Percentiles rank a stretch among this genome's conserved stretches.
phyloP scores from a whole-genome alignment of 768 basidiomycete genomes.

The Russula emetica region DNA sequence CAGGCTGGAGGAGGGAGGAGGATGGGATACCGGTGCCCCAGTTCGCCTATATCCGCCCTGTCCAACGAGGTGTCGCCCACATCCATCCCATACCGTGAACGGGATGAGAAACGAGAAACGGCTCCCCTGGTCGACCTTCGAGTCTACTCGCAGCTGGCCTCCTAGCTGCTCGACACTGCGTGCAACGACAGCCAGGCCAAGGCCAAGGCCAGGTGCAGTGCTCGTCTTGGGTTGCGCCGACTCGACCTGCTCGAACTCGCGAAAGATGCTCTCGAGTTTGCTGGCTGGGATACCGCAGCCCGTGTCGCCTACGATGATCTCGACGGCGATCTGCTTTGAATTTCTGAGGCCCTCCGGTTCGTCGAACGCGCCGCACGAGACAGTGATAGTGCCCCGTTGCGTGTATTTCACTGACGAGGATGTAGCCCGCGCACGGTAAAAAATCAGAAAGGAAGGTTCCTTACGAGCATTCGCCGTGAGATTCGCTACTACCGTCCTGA shows the following conservation, averaged over 20 bases:
- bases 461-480: background rate
- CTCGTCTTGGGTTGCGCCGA: background rate
- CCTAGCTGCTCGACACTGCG: background rate
- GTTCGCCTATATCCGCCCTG: background rate
- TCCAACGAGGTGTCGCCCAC: background rate
- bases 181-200: background rate
- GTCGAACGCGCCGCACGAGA: background rate
- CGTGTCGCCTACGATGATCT: background rate
- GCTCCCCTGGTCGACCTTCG: background rate
- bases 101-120: background rate
- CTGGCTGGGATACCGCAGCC: background rate
- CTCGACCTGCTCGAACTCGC: background rate
- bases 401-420: background rate
- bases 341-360: background rate
- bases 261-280: background rate
- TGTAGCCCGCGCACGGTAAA: background rate
- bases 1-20: background rate
- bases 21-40: background rate
- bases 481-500: background rate
- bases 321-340: background rate
- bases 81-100: background rate
- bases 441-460: background rate
- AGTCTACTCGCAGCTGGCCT: background rate
- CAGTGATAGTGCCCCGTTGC: background rate
- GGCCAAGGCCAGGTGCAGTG: background rate